These are phyloP conservation scores for Chenopodium suecicum DNA, from an alignment of 148 eudicot genomes.

Conservation along the genomic window DNA sequence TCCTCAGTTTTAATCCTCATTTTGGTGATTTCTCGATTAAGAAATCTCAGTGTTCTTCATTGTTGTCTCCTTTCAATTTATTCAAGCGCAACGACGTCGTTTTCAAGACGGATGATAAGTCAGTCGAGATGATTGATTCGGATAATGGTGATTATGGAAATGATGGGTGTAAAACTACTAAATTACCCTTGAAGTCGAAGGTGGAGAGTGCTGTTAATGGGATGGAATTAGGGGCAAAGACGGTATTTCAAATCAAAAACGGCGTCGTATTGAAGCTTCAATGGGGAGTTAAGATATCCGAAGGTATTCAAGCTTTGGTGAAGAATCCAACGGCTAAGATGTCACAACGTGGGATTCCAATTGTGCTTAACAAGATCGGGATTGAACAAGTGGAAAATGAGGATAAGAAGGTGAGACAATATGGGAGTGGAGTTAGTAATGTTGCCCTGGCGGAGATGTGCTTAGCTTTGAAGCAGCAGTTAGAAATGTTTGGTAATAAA, in stretches of 20 bases:
- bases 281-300: slow-evolving; percentile 78
- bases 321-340: slow-evolving; percentile 28
- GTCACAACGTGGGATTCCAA: slow-evolving; percentile 42
- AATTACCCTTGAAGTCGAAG: slow-evolving; percentile 25
- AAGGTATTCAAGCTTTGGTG: slow-evolving; percentile 26
- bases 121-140: slow-evolving; percentile 33
- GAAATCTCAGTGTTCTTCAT: slow-evolving; percentile 49
- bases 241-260: slow-evolving; percentile 48
- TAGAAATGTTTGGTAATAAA: slow-evolving; percentile 40
- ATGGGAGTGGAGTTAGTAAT: neutral
- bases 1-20: slow-evolving; percentile 65
- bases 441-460: slow-evolving; percentile 49
- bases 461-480: slow-evolving; percentile 55
- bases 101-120: slow-evolving; percentile 25
- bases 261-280: slow-evolving; percentile 61
- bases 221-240: slow-evolving; percentile 58
- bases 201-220: slow-evolving; percentile 43
- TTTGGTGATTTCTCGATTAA: slow-evolving; percentile 71
- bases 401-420: slow-evolving; percentile 21
- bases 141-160: slow-evolving; percentile 21
- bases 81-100: slow-evolving; percentile 15
- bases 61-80: neutral
- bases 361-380: slow-evolving; percentile 73
- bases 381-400: slow-evolving; percentile 63
- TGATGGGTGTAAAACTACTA: slow-evolving; percentile 21